phyloP scores from a whole-genome alignment of 495 filamentous ascomycete genomes.

The Penicillium chermesinum region DNA sequence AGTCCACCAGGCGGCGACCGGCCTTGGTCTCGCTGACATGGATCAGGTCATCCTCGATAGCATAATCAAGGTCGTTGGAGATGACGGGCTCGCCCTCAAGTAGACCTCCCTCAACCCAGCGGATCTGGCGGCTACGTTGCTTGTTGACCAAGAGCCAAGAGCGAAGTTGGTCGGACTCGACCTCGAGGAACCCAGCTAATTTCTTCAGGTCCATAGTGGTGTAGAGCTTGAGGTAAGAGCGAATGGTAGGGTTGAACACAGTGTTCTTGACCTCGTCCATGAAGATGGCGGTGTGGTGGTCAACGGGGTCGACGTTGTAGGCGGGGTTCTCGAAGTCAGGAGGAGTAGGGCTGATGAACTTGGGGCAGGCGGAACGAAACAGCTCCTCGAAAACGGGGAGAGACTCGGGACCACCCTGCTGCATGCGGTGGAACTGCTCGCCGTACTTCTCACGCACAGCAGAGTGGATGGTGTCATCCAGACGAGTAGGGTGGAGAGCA shows the following conservation, averaged over 20 bases:
- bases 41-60: slow-evolving; percentile 93
- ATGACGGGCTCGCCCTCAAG: slow-evolving; percentile 89
- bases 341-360: slow-evolving; percentile 97
- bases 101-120: slow-evolving; percentile 86
- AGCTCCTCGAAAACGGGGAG: slow-evolving; percentile 96
- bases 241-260: slow-evolving; percentile 83
- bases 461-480: slow-evolving; percentile 98
- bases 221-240: slow-evolving; percentile 97
- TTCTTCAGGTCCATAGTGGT: slow-evolving; percentile 99
- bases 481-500: slow-evolving; percentile 89
- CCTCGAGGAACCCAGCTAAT: slow-evolving; percentile 92
- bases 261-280: slow-evolving; percentile 99
- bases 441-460: slow-evolving; percentile 97
- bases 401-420: slow-evolving; percentile 90
- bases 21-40: slow-evolving; percentile 99
- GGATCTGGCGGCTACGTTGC: slow-evolving; percentile 92
- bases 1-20: slow-evolving; percentile 92
- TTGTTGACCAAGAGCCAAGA: slow-evolving; percentile 93
- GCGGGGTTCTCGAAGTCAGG: slow-evolving; percentile 95
- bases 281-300: slow-evolving; percentile 95
- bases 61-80: slow-evolving; percentile 92
- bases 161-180: slow-evolving; percentile 85
- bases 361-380: slow-evolving; percentile 92
- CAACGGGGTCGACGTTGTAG: slow-evolving; percentile 90
- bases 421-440: slow-evolving; percentile 90